Evolutionary conservation across 169 alveolate genomes (phyloP).

Genomic region (Plasmodium cynomolgi): DNA sequence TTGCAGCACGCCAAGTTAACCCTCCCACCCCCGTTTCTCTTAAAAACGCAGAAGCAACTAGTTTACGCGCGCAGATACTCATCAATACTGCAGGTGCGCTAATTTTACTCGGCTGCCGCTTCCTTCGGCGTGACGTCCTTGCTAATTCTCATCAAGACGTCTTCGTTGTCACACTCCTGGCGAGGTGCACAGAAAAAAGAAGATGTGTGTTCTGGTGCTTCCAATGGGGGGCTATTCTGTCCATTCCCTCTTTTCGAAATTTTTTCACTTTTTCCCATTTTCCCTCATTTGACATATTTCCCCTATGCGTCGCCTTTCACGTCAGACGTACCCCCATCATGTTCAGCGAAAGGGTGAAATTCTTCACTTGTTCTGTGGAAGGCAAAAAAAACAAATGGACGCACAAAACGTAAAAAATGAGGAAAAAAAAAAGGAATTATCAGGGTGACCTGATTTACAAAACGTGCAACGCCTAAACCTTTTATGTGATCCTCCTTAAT

Average conservation of each 20-base stretch:
- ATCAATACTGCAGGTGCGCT: background rate
- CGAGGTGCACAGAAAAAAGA: background rate
- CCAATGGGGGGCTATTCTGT: background rate
- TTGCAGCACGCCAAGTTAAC: background rate
- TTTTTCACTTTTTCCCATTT: background rate
- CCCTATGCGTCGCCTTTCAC: background rate
- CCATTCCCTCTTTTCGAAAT: background rate
- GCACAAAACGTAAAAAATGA: background rate
- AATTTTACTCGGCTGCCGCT: constrained; percentile 63
- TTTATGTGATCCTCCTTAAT: constrained; percentile 41
- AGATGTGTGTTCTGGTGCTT: background rate
- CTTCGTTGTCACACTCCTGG: constrained; percentile 45
- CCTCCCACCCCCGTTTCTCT: background rate
- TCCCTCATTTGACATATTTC: background rate
- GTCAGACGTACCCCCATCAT: constrained; percentile 29
- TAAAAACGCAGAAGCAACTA: background rate
- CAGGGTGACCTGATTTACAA: background rate
- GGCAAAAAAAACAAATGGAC: background rate
- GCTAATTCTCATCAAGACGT: constrained; percentile 26
- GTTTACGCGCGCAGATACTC: background rate
- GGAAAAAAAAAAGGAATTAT: background rate
- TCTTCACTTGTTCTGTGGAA: constrained; percentile 27
- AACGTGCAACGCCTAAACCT: background rate
- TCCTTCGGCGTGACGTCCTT: constrained; percentile 36
- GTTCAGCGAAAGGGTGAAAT: constrained; percentile 27